These are phyloP conservation scores for Akanthomyces muscarius DNA, from an alignment of 2,329 filamentous ascomycete species.

Conservation along the genomic window DNA sequence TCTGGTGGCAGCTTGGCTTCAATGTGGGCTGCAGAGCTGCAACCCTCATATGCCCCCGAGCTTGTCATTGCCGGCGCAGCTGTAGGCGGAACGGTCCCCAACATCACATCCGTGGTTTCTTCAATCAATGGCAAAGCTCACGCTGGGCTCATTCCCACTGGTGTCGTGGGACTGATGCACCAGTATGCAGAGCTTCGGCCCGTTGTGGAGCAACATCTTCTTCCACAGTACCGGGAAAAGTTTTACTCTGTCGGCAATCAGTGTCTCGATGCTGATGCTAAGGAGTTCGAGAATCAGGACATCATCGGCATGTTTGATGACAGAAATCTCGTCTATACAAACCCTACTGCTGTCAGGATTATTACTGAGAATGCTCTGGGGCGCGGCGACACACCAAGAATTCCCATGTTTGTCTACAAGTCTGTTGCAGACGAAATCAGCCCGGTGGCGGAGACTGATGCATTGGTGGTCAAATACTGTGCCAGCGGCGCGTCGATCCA, in stretches of 20 bases:
- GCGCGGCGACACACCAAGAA: conserved; percentile 39
- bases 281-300: conserved; percentile 31
- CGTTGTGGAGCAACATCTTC: conserved; percentile 21
- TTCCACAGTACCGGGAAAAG: conserved; percentile 25
- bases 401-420: conserved; percentile 50
- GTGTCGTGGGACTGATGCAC: conserved; percentile 23
- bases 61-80: conserved; percentile 26
- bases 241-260: conserved; percentile 27
- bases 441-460: conserved; percentile 41
- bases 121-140: conserved; percentile 19
- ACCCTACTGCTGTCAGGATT: conserved; percentile 24
- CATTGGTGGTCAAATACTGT: conserved; percentile 40
- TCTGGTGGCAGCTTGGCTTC: conserved; percentile 25
- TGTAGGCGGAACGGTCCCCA: conserved; percentile 25
- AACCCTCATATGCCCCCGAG: conserved; percentile 26
- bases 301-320: conserved; percentile 39
- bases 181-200: conserved; percentile 22
- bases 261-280: conserved; percentile 25
- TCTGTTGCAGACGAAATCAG: conserved; percentile 44
- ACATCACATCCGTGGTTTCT: conserved; percentile 19
- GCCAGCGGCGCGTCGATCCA: conserved; percentile 36
- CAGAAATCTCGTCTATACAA: conserved; percentile 27
- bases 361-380: conserved; percentile 28
- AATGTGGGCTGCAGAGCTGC: conserved; percentile 25
- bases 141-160: conserved; percentile 23